phyloP scores from a whole-genome alignment of 495 filamentous ascomycete genomes.

The Xylaria grammica region DNA sequence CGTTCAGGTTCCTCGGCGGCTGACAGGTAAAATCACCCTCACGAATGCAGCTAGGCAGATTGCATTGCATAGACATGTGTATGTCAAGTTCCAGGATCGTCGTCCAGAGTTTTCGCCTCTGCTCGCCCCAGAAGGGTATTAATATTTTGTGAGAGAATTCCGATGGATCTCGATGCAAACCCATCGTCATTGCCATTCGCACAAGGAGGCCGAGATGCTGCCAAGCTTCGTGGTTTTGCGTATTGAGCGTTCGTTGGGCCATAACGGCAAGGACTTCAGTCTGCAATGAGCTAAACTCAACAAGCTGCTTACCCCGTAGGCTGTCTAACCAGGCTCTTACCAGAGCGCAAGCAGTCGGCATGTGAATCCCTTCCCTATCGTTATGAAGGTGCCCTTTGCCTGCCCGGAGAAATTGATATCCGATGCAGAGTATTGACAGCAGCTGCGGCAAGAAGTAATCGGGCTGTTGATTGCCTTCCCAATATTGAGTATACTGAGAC shows the following conservation, averaged over 20 bases:
- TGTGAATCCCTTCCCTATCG: constrained; percentile 41
- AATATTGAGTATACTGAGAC: constrained; percentile 50
- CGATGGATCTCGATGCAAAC: constrained; percentile 47
- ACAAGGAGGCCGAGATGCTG: constrained; percentile 45
- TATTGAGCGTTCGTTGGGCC: constrained; percentile 41
- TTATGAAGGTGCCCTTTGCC: constrained; percentile 36
- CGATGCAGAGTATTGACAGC: constrained; percentile 42
- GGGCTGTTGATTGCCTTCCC: constrained; percentile 36
- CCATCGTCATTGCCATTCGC: constrained; percentile 50
- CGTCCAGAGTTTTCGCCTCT: constrained; percentile 44
- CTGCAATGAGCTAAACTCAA: constrained; percentile 45
- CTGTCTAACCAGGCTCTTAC: constrained; percentile 46
- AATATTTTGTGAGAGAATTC: constrained; percentile 40
- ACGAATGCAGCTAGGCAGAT: constrained; percentile 43
- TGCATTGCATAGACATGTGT: constrained; percentile 42
- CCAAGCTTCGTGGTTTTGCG: constrained; percentile 43
- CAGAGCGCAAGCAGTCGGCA: constrained; percentile 45
- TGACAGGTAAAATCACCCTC: constrained; percentile 44
- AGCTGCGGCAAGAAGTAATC: constrained; percentile 52
- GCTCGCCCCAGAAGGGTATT: constrained; percentile 41
- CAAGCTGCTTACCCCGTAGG: constrained; percentile 41
- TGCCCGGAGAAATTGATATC: constrained; percentile 37
- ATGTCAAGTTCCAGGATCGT: constrained; percentile 48
- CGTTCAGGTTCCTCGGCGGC: constrained; percentile 44
- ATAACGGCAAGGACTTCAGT: constrained; percentile 44